Conservation (phyloP, 257 asterid species). For the Scutellaria baicalensis region DNA sequence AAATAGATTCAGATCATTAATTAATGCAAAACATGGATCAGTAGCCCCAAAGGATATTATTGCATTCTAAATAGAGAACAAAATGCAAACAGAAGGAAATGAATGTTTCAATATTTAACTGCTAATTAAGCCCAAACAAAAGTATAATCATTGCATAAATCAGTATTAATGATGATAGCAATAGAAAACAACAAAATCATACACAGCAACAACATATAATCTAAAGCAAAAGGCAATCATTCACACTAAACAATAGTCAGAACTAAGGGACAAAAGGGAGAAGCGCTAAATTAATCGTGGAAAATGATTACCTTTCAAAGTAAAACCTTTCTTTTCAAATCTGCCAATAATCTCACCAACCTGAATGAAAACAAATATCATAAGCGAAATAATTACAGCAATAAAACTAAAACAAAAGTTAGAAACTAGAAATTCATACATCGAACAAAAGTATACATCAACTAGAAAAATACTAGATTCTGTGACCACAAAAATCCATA, state of each 20-base stretch:
- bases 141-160: too few relatives aligned
- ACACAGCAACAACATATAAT: background rate
- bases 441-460: background rate
- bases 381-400: background rate
- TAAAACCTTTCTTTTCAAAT: conserved; percentile 93
- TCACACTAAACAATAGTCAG: background rate
- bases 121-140: too few relatives aligned
- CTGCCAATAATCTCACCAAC: conserved; percentile 89
- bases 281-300: background rate
- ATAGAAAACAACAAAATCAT: background rate
- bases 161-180: too few relatives aligned
- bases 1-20: background rate
- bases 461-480: background rate
- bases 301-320: conserved; percentile 61
- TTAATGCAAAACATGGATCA: background rate
- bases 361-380: conserved; percentile 37
- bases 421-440: background rate
- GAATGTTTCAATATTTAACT: background rate
- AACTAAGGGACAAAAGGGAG: too few relatives aligned
- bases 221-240: background rate
- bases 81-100: background rate
- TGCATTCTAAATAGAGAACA: background rate
- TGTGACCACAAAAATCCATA: background rate
- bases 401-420: background rate
- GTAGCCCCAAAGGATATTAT: background rate